Conservation (phyloP, 306 rosid species). For the Aeschynomene evenia region DNA sequence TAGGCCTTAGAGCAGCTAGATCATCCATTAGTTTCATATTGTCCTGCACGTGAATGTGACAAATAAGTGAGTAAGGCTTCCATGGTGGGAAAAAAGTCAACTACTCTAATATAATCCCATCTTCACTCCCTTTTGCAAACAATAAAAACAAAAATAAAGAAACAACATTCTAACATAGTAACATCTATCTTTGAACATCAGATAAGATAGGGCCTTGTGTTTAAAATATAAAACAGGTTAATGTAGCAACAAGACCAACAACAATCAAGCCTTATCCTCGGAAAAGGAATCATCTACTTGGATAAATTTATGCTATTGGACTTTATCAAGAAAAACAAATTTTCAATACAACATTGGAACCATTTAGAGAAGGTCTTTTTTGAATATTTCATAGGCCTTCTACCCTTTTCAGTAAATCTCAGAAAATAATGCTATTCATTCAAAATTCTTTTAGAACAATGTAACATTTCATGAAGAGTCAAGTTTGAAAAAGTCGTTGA, state of each 20-base stretch:
- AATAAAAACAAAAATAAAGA: no score
- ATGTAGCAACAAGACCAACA: background rate
- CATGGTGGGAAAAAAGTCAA: background rate
- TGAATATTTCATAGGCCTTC: background rate
- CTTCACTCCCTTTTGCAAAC: no score
- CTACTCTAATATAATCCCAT: no score
- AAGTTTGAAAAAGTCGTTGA: slow-evolving; percentile 9
- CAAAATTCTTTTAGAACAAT: background rate
- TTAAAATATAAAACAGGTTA: background rate
- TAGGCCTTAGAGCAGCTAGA: slow-evolving; percentile 82
- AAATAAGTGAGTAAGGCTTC: slow-evolving; percentile 30
- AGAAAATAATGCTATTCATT: background rate
- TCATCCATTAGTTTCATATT: slow-evolving; percentile 93
- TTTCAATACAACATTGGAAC: background rate
- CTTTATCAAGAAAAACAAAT: background rate
- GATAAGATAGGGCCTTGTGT: background rate
- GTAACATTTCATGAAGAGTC: slow-evolving; percentile 17
- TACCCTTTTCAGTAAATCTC: background rate
- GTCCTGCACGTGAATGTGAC: slow-evolving; percentile 62
- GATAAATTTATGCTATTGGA: background rate
- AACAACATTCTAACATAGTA: background rate
- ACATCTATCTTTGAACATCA: slow-evolving; percentile 1
- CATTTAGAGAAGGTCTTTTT: background rate
- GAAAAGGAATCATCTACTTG: background rate
- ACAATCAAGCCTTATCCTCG: background rate